Base-by-base conservation (phyloP, 768 basidiomycete genomes). In the Lactifluus hygrophoroides region DNA sequence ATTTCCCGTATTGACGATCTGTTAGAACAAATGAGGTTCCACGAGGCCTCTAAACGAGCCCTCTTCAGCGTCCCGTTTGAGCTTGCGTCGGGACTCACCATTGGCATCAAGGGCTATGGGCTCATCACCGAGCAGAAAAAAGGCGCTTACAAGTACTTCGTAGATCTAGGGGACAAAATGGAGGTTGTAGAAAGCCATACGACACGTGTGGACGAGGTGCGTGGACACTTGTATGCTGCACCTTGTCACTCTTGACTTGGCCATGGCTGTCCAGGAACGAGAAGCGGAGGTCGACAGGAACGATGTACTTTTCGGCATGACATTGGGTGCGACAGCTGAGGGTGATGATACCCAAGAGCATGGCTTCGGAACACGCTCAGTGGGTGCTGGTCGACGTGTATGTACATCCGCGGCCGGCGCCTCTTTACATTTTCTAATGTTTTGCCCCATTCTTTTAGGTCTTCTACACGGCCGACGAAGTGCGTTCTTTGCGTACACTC, bases 81-180 rank as follows among this genome's bases (percentile, higher is more conserved):
- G 56, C 75, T 98, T 27, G 91, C 83, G 0, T 76, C 85, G 57
- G 83, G 80, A 19, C 78, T 94, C 50, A 77, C 77, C 6, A 87
- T 94, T 60, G 88, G 90, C 10, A 75, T 92, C 48, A 93, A 92
- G 72, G 90, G 90, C 84, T 99, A 95, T 70, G 86, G 90, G 9
- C 72, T 95, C 44, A 79, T 98, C 16, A 90, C 90, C 1, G 86
- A 94, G 66, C 92, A 94, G 72, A 88, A 80, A 69, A 94, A 87
- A 70, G 88, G 90, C 0, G 54, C 76, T 5, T 88, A 92, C 69
- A 87, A 82, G 67, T 90, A 92, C 66, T 94, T 96, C 60, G 80
- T 83, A 35, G 90, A 90, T 66, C 77, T 82, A 57, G 91, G 83
- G 47, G 85, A 85, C 67, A 76, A 77, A 60, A 86, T 84, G 85